phyloP scores from a whole-genome alignment of 2,329 filamentous ascomycete genomes.

The Cladosporium cucumerinum region DNA sequence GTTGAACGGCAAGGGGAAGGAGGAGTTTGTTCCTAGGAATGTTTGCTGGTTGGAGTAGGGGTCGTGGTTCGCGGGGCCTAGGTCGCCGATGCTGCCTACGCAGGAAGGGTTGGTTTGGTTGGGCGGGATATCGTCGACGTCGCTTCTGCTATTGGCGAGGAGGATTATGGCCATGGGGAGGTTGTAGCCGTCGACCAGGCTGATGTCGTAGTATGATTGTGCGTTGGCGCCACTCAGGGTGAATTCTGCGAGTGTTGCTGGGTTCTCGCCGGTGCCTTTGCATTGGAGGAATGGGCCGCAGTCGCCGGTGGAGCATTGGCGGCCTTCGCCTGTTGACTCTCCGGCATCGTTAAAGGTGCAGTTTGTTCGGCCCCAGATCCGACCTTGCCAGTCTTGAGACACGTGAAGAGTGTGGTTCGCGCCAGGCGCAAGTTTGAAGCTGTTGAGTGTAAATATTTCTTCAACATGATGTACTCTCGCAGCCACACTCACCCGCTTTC shows the following conservation, averaged over 20 bases:
- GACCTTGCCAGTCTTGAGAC: conserved; percentile 71
- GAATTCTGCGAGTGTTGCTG: conserved; percentile 77
- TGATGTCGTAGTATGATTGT: conserved; percentile 81
- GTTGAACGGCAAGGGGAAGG: conserved; percentile 68
- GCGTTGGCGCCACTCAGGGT: conserved; percentile 65
- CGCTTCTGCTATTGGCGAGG: conserved; percentile 55
- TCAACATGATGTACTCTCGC: neutral
- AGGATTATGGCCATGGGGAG: conserved; percentile 62
- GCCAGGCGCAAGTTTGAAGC: conserved; percentile 61
- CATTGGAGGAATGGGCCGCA: conserved; percentile 70
- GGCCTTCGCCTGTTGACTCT: conserved; percentile 46
- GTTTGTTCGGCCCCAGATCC: conserved; percentile 80
- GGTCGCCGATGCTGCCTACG: conserved; percentile 66
- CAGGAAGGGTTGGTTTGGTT: conserved; percentile 75
- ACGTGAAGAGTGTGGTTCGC: conserved; percentile 62
- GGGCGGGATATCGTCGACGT: conserved; percentile 62
- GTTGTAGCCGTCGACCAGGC: conserved; percentile 81
- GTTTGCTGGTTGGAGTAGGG: conserved; percentile 50
- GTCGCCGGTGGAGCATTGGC: conserved; percentile 72
- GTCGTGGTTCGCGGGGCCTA: conserved; percentile 44
- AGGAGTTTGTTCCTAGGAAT: conserved; percentile 60
- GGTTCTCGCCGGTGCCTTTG: conserved; percentile 58
- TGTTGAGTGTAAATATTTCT: neutral
- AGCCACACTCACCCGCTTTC: conserved; percentile 50
- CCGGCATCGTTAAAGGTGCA: conserved; percentile 70